These are phyloP conservation scores for Nitzschia putrida DNA, from an alignment of 108 stramenopile genomes.

Conservation along the genomic window DNA sequence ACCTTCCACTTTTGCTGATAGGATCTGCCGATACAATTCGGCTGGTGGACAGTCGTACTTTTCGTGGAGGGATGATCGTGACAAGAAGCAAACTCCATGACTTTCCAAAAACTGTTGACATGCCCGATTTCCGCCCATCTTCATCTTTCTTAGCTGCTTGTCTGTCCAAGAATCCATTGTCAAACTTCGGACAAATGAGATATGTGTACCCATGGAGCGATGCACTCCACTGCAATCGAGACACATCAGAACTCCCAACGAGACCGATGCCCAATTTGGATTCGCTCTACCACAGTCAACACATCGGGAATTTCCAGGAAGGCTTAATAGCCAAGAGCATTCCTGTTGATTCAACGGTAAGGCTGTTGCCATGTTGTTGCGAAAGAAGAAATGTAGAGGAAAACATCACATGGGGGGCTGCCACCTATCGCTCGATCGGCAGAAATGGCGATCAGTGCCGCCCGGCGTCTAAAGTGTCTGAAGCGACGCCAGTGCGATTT, in stretches of 20 bases:
- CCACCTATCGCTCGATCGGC: too few species aligned
- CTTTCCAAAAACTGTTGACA: conserved; percentile 31
- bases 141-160: conserved; percentile 32
- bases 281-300: conserved; percentile 58
- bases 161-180: conserved; percentile 47
- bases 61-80: conserved; percentile 13
- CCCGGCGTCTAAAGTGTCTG: too few species aligned
- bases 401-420: too few species aligned
- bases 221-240: conserved; percentile 74
- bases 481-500: too few species aligned
- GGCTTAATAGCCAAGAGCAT: not conserved
- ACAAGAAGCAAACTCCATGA: conserved; percentile 27
- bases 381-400: too few species aligned
- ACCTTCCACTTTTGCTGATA: conserved; percentile 38
- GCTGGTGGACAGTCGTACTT: conserved; percentile 35
- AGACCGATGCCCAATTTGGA: conserved; percentile 85
- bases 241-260: conserved; percentile 76
- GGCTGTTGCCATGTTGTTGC: too few species aligned
- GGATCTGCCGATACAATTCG: conserved; percentile 33
- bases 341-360: too few species aligned
- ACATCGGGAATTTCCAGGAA: conserved; percentile 57
- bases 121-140: conserved; percentile 40
- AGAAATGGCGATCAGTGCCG: too few species aligned
- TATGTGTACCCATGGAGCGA: conserved; percentile 52
- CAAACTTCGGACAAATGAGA: conserved; percentile 47